These are phyloP conservation scores for Botrytis galanthina DNA, from an alignment of 2,329 filamentous ascomycete species.

Conservation along the genomic window DNA sequence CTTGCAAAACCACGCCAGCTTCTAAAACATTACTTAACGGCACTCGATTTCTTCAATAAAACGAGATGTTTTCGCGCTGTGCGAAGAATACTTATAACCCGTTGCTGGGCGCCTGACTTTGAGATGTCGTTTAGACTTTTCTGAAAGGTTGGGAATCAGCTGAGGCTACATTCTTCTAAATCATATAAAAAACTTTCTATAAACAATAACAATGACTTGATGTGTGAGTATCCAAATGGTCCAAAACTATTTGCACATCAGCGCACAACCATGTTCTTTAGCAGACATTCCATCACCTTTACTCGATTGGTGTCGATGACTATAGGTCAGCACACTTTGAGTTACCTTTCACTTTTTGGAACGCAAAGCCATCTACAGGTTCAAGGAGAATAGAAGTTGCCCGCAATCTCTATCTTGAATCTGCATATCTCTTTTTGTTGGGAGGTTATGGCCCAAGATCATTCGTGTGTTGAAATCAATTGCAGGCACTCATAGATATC, in stretches of 20 bases:
- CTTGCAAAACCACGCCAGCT: constrained; percentile 21
- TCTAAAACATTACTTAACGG: constrained; percentile 26
- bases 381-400: neutral
- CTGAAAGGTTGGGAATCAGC: constrained; percentile 70
- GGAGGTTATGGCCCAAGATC: too few relatives aligned
- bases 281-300: neutral
- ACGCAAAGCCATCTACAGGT: neutral
- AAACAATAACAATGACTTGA: neutral
- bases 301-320: neutral
- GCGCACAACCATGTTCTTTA: too few relatives aligned
- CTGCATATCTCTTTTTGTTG: too few relatives aligned
- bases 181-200: too few relatives aligned
- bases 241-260: neutral
- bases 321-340: neutral
- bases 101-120: constrained; percentile 71
- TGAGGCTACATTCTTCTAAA: constrained; percentile 55
- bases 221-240: neutral
- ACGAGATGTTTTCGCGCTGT: constrained; percentile 66
- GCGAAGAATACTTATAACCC: constrained; percentile 61
- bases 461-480: neutral
- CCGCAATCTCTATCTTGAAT: too few relatives aligned
- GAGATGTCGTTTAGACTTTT: constrained; percentile 61
- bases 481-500: neutral
- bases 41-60: constrained; percentile 35
- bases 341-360: neutral